Evolutionary conservation across 306 rosid genomes (phyloP), one percentile per base, ranked within the genome.

Genomic region (Lithocarpus polystachyus): DNA sequence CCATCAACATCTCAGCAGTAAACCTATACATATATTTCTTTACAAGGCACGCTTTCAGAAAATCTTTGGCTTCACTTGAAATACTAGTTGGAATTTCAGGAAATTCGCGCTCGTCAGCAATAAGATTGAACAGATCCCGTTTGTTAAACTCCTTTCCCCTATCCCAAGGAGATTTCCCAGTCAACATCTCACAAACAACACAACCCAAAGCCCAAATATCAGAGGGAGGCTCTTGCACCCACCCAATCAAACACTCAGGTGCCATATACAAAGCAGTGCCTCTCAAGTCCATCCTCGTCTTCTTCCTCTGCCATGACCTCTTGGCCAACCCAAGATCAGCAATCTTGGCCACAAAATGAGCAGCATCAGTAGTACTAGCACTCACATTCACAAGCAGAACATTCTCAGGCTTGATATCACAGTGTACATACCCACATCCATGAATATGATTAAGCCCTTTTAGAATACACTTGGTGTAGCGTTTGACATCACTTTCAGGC

Each of bases 161-260:
- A 6, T 75, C 77, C 84, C 83, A 79, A 12, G 78, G 75, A 1
- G 51, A 15, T 20, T 64, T 53, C 4, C 81, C 84, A 6, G 75
- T 75, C 2, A 79, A 77, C 87, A 83, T 83, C 74, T 83, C 71
- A 5, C 80, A 59, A 7, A 79, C 83, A 31, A 79, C 8, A 22
- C 84, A 79, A 9, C 84, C 84, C 6, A 79, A 65, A 1, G 87
- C 83, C 87, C 87, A 83, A 55, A 83, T 79, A 75, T 83, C 87
- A 13, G 81, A 71, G 4, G 78, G 18, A 8, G 77, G 56, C 14
- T 64, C 81, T 13, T 79, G 84, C 2, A 70, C 45, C 23, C 40
- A 3, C n/a, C 62, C 24, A 17, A 71, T 29, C 35, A 83, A 52
- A 5, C 75, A 54, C 70, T 83, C 87, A 1, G 84, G 84, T 4